Evolutionary conservation across 2,329 filamentous ascomycete genomes (phyloP), one percentile per base, ranked within the genome.

Genomic region (Fusarium sp.): DNA sequence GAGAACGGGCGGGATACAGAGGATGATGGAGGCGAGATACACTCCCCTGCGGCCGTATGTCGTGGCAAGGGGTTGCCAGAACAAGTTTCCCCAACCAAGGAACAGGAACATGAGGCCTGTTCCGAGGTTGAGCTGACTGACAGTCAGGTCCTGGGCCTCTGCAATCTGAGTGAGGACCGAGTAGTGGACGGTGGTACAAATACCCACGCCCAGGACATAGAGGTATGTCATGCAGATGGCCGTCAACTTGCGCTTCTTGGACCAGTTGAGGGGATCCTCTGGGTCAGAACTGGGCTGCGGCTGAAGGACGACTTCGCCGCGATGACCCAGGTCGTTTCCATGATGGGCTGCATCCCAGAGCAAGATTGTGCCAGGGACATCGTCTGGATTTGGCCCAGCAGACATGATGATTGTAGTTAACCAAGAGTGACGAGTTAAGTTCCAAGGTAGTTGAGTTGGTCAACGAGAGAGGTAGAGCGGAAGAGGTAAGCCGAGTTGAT

Each of bases 1-100:
- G 16, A 50, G 46, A 6, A 50, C 30, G 2, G 46, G 46, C 4
- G 46, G 46, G 30, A 50, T 50, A 6, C 46, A 76, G 15, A 81
- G 55, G n/a, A 52, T 23, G 47, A 76, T 75, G 2, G 81, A 83
- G 36, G 84, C 71, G 3, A 87, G 73, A 58, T 86, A 87, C 2
- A 84, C 81, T 1, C 81, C 79, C 6, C 85, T 79, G 59, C 86
- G 83, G n/a, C 86, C 86, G 64, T 85, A 87, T 50, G 83, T 82
- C 16, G 87, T 73, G 0, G 86, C 86, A 31, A 88, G 72, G 3
- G 86, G 85, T 68, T 88, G 86, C 82, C 83, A 87, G 43, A 88
- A 77, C 3, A 88, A 73, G 66, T 82, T 82, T 0, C 84, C 85
- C 84, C 84, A 87, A 4, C 85, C 84, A 27, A 86, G 81, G 13